Conservation (phyloP, 139 green algal genomes). For the Dunaliella primolecta region DNA sequence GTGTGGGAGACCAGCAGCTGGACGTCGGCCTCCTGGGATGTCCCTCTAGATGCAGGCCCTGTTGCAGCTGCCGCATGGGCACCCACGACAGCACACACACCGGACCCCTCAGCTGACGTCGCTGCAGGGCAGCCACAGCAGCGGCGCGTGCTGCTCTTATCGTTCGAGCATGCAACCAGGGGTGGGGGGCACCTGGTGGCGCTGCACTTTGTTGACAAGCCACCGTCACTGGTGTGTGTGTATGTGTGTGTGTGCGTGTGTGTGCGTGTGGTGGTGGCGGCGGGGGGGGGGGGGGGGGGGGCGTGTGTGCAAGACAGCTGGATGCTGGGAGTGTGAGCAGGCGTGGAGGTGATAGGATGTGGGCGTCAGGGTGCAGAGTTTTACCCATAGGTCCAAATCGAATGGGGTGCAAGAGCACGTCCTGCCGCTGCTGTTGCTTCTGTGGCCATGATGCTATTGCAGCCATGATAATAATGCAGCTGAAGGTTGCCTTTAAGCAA, state of each 20-base stretch:
- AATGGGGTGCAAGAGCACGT: too few species aligned
- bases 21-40: constrained; percentile 15
- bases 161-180: constrained; percentile 4
- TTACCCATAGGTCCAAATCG: too few species aligned
- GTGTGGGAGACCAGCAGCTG: constrained; percentile 37
- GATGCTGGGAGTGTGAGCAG: too few species aligned
- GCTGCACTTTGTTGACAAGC: constrained; percentile 32
- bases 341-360: too few species aligned
- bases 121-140: background rate
- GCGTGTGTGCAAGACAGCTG: too few species aligned
- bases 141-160: constrained; percentile 29
- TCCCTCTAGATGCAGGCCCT: background rate
- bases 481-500: too few species aligned
- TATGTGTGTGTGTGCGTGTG: background rate
- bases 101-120: background rate
- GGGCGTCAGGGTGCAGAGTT: too few species aligned
- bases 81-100: background rate
- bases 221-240: constrained; percentile 17
- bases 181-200: constrained; percentile 24
- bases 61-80: background rate
- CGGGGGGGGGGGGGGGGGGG: too few species aligned
- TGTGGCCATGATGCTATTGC: too few species aligned
- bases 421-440: too few species aligned
- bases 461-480: too few species aligned
- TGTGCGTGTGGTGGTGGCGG: too few species aligned